phyloP scores from a whole-genome alignment of 441 rosid species.

The Gossypium trilobum region DNA sequence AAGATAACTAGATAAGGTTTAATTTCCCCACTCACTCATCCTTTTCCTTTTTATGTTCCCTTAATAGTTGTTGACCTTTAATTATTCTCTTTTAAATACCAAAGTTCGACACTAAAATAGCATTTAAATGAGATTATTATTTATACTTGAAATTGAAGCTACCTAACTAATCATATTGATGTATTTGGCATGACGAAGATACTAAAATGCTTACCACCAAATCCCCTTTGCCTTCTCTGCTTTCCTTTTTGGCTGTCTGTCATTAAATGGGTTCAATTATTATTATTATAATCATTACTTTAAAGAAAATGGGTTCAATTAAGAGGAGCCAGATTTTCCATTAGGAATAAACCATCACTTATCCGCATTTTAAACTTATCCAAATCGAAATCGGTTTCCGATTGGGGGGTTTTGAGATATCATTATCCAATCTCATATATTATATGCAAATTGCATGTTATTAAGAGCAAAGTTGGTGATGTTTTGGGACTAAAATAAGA shows the following conservation, averaged over 20 bases:
- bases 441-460: not conserved
- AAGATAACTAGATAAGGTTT: constrained; percentile 37
- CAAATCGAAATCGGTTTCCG: not conserved
- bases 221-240: not conserved
- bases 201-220: not conserved
- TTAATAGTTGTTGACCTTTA: not conserved
- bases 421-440: not conserved
- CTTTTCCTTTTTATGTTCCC: not conserved
- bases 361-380: not conserved
- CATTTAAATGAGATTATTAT: not conserved
- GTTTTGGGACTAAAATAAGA: not conserved
- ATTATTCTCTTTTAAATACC: not conserved
- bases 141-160: not conserved
- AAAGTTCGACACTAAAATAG: constrained; percentile 1
- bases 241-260: not conserved
- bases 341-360: not conserved
- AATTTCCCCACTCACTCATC: constrained; percentile 12
- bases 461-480: not conserved
- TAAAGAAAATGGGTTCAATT: not conserved
- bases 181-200: constrained; percentile 5
- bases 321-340: not conserved
- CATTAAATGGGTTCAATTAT: not conserved
- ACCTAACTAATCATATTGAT: not conserved
- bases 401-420: not conserved
- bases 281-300: no score